Base-by-base conservation (phyloP, 2,329 filamentous ascomycete genomes). In the Colletotrichum filicis region DNA sequence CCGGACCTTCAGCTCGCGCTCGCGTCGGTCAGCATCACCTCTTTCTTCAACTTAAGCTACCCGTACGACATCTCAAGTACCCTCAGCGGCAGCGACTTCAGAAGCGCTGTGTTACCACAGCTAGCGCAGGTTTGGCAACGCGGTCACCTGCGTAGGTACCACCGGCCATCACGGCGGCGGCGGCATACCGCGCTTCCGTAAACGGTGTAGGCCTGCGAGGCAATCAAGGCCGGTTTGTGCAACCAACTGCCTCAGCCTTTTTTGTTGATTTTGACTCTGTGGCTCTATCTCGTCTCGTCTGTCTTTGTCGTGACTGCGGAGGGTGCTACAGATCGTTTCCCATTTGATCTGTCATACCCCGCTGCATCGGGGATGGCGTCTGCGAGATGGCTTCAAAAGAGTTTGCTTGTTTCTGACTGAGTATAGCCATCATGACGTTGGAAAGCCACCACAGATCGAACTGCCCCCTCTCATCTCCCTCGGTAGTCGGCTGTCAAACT, bases 351-450 rank as follows among this genome's bases (percentile, higher is more conserved):
- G 60, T 66, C 66, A 65, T 35, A n/a, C 1, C 3, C 42, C 6
- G 60, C 66, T 66, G 66, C 61, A 70, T 66, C 46, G 55, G 56
- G 66, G 55, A 57, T 56, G 60, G 60, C 61, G 56, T 16, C 12
- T 24, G 16, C 26, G n/a, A 19, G 9, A 12, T n/a, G 46, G n/a
- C 12, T 30, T 63, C 52, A 8, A n/a, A n/a, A 64, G 46, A 35
- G 49, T 49, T n/a, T 37, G 22, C 14, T 28, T 56, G 32, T 28
- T 60, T 46, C 30, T 28, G 22, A 35, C 30, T 35, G 7, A 14
- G n/a, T 60, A 60, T 59, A 37, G 46, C 49, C 60, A 65, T 65
- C 55, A 70, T 56, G 55, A 69, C 55, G 53, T 60, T 53, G 28
- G n/a, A 64, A 64, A 64, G 19, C 46, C 61, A 52, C 22, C 28